Percentiles rank a stretch among this genome's conserved stretches.
Evolutionary conservation across 192 early-diverging fungal genomes (phyloP).

Genomic region (Chytriomyces hyalinus): DNA sequence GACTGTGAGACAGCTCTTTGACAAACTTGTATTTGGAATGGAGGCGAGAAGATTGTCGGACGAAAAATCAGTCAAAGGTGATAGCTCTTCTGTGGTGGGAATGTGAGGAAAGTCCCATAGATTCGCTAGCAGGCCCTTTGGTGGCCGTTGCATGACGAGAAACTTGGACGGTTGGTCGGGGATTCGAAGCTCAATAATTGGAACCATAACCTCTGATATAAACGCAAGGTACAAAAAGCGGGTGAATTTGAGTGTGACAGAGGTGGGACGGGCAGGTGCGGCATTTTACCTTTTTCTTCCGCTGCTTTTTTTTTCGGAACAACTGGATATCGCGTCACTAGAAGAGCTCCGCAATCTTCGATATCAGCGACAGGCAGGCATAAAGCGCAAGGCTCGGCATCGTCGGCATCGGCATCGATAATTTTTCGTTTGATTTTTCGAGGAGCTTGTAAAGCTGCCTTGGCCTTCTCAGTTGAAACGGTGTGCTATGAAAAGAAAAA

Average conservation of each 20-base stretch:
- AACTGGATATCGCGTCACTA: constrained; percentile 58
- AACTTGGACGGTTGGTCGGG: constrained; percentile 41
- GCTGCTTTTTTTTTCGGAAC: constrained; percentile 65
- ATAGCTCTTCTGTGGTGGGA: constrained; percentile 26
- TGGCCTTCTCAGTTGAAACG: too few species aligned
- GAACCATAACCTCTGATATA: constrained; percentile 50
- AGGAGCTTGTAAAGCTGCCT: not conserved
- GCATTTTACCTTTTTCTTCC: constrained; percentile 59
- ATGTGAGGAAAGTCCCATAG: constrained; percentile 76
- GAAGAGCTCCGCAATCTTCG: constrained; percentile 23
- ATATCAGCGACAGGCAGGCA: constrained; percentile 43
- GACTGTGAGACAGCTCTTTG: too few species aligned
- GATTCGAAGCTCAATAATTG: constrained; percentile 53
- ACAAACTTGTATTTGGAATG: constrained; percentile 20
- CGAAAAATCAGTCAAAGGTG: too few species aligned
- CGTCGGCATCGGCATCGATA: too few species aligned
- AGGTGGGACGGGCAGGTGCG: not conserved
- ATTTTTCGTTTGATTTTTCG: not conserved
- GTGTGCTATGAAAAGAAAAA: too few species aligned
- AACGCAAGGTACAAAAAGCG: too few species aligned
- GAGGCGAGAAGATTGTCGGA: not conserved
- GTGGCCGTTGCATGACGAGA: constrained; percentile 63
- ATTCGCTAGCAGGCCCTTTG: constrained; percentile 68
- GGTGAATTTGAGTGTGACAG: constrained; percentile 26
- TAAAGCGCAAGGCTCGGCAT: not conserved